Base-by-base conservation (phyloP, 352 stramenopile genomes). In the Globisporangium apiculatum region DNA sequence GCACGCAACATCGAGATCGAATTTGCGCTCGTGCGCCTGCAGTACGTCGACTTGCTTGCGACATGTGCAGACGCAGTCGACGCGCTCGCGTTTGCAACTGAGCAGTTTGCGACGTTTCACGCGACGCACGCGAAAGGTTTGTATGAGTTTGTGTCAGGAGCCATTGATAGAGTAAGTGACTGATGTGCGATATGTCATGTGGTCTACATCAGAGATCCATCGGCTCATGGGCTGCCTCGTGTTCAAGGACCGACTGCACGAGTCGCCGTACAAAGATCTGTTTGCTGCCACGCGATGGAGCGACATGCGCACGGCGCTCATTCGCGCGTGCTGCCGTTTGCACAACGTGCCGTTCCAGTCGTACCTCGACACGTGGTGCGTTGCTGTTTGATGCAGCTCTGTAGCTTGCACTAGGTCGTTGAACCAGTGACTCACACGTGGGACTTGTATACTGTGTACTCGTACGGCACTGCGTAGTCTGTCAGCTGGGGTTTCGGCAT, bases 221-320 rank as follows among this genome's bases (percentile, higher is more conserved):
- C 69, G 80, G 2, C 66, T 95, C 64, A 92, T 95, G 81, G 79
- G 82, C 37, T 92, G 83, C 45, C 62, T 91, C 12, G 68, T 95
- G 40, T 94, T 83, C 64, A 89, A 91, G 54, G 69, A 77, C 31
- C 76, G 76, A 37, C 61, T 94, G 40, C 68, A 78, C 15, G 74
- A 86, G 42, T 94, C 83, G 0, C 84, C 86, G 2, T 95, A 95
- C 68, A 87, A 87, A 48, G 83, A 86, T 36, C 57, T 94, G 0
- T 90, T 92, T 35, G 67, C 76, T 18, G 63, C 67, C 8, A 70
- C 86, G 51, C 74, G 81, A 15, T 95, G 86, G 86, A 66, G 83
- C 14, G 69, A 86, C 54, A 87, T 91, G 58, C 60, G 76, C 40
- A 76, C 92, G 41, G 68, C 81, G 1, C 66, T 95, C 5, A 82